Evolutionary conservation across 345 rosid species (phyloP).

Genomic region (Brassica incana): DNA sequence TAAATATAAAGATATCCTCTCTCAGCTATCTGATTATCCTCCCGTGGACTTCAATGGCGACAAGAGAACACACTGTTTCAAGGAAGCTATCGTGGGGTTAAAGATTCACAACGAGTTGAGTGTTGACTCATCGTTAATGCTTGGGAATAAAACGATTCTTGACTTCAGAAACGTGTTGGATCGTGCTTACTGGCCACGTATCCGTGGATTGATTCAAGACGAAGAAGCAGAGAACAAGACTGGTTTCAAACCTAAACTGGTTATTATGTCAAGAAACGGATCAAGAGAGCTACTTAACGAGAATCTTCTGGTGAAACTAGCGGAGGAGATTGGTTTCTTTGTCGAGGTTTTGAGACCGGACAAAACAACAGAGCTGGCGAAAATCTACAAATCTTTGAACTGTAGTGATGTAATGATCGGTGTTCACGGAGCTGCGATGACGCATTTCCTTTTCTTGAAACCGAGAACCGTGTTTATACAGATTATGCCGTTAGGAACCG

Average conservation of each 20-base stretch:
- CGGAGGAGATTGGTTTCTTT: conserved; percentile 54
- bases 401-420: conserved; percentile 76
- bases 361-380: conserved; percentile 61
- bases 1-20: conserved; percentile 60
- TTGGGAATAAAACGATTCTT: conserved; percentile 49
- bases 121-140: conserved; percentile 47
- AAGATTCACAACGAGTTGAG: conserved; percentile 73
- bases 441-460: conserved; percentile 75
- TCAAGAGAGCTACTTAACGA: conserved; percentile 64
- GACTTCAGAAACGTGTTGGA: conserved; percentile 65
- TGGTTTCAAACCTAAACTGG: conserved; percentile 52
- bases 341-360: conserved; percentile 64
- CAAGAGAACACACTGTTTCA: conserved; percentile 68
- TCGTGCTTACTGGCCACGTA: conserved; percentile 60
- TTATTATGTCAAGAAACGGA: conserved; percentile 56
- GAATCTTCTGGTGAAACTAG: conserved; percentile 50
- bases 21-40: conserved; percentile 58
- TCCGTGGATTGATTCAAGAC: conserved; percentile 47
- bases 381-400: conserved; percentile 55
- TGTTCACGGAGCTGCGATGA: conserved; percentile 91
- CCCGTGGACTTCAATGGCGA: conserved; percentile 54
- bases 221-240: conserved; percentile 29
- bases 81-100: conserved; percentile 67
- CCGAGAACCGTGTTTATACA: conserved; percentile 70
- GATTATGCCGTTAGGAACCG: conserved; percentile 77